Evolutionary conservation across 1,284 basidiomycete species (phyloP), one percentile per base, ranked within the genome.

Genomic region (Leccinum subrobustum): DNA sequence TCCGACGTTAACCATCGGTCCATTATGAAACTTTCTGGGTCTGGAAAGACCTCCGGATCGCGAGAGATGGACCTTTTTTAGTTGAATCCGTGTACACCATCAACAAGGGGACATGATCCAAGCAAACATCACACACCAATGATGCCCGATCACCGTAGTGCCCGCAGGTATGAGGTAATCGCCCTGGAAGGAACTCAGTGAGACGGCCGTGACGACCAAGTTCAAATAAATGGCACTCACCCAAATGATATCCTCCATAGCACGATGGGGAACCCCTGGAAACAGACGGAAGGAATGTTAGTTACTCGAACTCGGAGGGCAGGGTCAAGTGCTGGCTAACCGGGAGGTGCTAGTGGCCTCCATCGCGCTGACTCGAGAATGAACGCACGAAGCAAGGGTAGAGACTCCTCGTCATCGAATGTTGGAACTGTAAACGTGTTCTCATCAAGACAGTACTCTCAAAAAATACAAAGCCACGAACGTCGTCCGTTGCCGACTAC

Each of bases 321-420:
- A 50, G 12, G 20, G 23, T 47, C 16, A 12, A 12, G 23, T 14
- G 11, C 9, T 47, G n/a, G 20, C 44, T 23, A 47, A 62, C 54
- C 62, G 12, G 14, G n/a, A 33, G 60, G 14, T 6, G 7, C 47
- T 3, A 58, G 4, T 29, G 63, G 64, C 35, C 63, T 54, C 54
- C 63, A 64, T 42, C 54, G 60, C 39, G 31, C 52, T 1, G 60
- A 54, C 23, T 65, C 64, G 16, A 64, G 64, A 23, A 64, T 63
- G 50, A 60, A 63, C 8, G 52, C 64, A 6, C 29, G 18, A 6
- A 65, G 60, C 3, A 55, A 27, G 11, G 64, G 52, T 8, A 63
- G 47, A 18, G 52, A 58, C 20, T 11, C 1, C 29, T 48, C 52
- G 8, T 65, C 63, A 18, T 47, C 55, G 18, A 64, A 63, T n/a